These are phyloP conservation scores for Rostrohypoxylon terebratum DNA, from an alignment of 495 filamentous ascomycete genomes.

Conservation along the genomic window DNA sequence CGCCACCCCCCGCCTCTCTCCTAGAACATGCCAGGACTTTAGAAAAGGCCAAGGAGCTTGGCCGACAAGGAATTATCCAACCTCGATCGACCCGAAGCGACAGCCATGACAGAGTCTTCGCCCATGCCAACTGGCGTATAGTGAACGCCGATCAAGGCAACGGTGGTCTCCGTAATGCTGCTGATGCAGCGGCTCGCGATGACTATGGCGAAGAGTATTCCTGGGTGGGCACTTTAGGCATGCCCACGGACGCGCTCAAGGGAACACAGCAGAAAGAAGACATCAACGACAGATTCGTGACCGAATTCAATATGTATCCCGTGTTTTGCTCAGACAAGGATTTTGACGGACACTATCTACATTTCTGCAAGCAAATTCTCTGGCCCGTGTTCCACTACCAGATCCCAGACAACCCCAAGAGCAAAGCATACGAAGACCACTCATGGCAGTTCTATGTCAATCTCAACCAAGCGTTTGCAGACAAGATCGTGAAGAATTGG, in stretches of 20 bases:
- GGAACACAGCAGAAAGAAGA: constrained; percentile 75
- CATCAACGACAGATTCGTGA: constrained; percentile 80
- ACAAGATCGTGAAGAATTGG: constrained; percentile 88
- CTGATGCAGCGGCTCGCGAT: constrained; percentile 76
- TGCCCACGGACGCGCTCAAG: constrained; percentile 85
- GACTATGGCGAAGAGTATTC: constrained; percentile 73
- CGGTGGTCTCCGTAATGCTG: constrained; percentile 87
- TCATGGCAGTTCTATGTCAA: constrained; percentile 94
- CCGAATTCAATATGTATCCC: constrained; percentile 80
- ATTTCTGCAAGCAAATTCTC: constrained; percentile 92
- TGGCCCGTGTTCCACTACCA: constrained; percentile 97
- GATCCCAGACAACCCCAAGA: constrained; percentile 95
- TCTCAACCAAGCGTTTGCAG: constrained; percentile 89
- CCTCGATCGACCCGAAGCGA: constrained; percentile 61
- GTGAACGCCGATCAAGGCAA: constrained; percentile 89
- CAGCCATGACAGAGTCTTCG: constrained; percentile 73
- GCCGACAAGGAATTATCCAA: constrained; percentile 60
- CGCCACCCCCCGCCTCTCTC: constrained; percentile 77
- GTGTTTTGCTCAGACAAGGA: constrained; percentile 89
- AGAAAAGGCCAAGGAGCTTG: constrained; percentile 63
- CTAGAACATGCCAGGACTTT: constrained; percentile 69
- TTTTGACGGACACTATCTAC: constrained; percentile 90
- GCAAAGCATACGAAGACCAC: constrained; percentile 96
- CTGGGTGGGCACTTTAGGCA: constrained; percentile 92
- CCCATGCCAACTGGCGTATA: constrained; percentile 79